Conservation (phyloP, 2,329 filamentous ascomycete genomes). For the Davidsoniella neocaledoniae region DNA sequence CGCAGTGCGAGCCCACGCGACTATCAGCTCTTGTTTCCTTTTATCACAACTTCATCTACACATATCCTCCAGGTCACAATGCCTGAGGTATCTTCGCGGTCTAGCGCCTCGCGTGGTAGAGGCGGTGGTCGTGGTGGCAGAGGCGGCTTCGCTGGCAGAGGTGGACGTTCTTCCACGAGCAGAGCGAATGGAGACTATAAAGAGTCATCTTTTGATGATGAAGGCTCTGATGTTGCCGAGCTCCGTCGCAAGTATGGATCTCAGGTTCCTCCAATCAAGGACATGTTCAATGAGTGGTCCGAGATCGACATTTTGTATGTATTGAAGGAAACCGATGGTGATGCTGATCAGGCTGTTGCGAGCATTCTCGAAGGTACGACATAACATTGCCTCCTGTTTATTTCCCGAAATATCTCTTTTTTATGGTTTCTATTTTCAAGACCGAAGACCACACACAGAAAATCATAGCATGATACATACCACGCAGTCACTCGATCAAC, state of each 20-base stretch:
- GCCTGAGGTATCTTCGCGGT: constrained; percentile 86
- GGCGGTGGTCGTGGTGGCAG: constrained; percentile 76
- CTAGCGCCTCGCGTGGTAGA: constrained; percentile 72
- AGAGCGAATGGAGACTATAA: constrained; percentile 59
- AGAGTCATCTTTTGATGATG: constrained; percentile 44
- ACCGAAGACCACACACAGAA: background rate
- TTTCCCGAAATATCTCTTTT: background rate
- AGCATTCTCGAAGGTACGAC: constrained; percentile 60
- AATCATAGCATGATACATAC: too few species aligned
- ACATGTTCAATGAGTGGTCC: constrained; percentile 91
- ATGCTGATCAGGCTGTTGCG: constrained; percentile 57
- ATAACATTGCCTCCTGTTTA: constrained; percentile 2
- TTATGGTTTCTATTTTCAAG: background rate
- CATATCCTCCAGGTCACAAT: constrained; percentile 31
- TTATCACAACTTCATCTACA: constrained; percentile 18
- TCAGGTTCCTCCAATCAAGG: constrained; percentile 68
- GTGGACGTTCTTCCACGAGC: constrained; percentile 44
- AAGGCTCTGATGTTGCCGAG: constrained; percentile 79
- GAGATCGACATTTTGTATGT: constrained; percentile 89
- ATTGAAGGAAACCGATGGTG: constrained; percentile 72
- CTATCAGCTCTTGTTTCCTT: constrained; percentile 14
- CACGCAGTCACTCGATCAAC: too few species aligned
- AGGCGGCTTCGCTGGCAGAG: constrained; percentile 56
- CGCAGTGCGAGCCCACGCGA: constrained; percentile 16
- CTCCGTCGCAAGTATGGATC: constrained; percentile 77